Base-by-base conservation (phyloP, 169 alveolate genomes). In the Perkinsus marinus region DNA sequence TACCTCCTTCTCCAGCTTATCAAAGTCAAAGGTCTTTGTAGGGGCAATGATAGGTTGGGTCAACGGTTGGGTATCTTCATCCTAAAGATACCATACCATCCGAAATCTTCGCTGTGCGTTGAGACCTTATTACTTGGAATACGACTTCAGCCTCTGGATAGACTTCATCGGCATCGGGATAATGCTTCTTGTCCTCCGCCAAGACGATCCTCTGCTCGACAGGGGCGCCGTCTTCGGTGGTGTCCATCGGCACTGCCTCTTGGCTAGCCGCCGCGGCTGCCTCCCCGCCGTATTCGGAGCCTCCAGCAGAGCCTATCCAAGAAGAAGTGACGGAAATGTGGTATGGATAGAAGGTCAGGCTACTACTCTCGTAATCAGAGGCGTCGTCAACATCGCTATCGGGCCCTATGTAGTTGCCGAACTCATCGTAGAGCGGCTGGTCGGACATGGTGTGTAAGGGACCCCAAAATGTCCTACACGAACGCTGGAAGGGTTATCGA, bases 11-110 rank as follows among this genome's bases (percentile, higher is more conserved):
- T 97, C 99, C 26, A 94, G 93, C 38, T 96, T 46, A 68, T 97
- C 99, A 91, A 97, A 97, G 91, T 96, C 96, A 68, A 96, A 96
- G 57, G 96, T 95, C 94, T 96, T 97, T 9, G 96, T 94, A 0
- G 99, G 99, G n/a, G 98, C 97, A 6, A 99, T 97, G 43, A 98
- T 97, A 57, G 99, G 99, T 90, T 96, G 97, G 39, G 99, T 99
- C 0, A 99, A 96, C 89, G 99, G 99, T 93, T 98, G 99, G 7
- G 99, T 98, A 93, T 99, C 99, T 93, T 99, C 99, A 95, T 98
- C 99, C 96, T 96, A 95, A 7, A 98, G 97, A 97, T 91, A 30
- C 96, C 19, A 41, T 41, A 3, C 46, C 22, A 13, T 93, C 34
- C 9, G 22, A 57, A 57, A 57, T 57, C 79, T 57, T 57, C 79